Base-by-base conservation (phyloP, 495 filamentous ascomycete genomes). In the Neurospora sublineolata region DNA sequence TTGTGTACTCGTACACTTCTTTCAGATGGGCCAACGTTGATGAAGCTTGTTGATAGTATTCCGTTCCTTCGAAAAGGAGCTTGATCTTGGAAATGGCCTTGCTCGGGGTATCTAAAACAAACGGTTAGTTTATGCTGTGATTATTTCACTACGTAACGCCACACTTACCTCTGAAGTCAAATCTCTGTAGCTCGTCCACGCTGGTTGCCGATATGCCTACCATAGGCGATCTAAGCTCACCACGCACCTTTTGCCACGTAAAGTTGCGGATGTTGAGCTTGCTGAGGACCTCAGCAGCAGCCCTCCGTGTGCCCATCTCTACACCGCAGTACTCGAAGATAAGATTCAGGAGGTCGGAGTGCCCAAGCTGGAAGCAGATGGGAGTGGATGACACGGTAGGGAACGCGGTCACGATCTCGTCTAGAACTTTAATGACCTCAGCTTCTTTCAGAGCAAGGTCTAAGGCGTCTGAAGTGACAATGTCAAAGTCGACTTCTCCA, bases 401-500 rank as follows among this genome's bases (percentile, higher is more conserved):
- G 74, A 97, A 94, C 8, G 90, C 88, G 44, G 91, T 86, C 30
- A 96, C 86, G 60, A 97, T 90, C 76, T 99, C 95, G 77, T 98
- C 94, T 60, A 97, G 77, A 8, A 97, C 93, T 78, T 97, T 98
- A 71, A 99, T 89, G 4, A 93, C 91, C 78, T 99, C 95, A 1
- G 95, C 95, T 80, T 99, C 95, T 76, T 95, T 94, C 69, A 97
- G 78, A 0, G 94, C 89, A n/a, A 96, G 83, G 77, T 98, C 93
- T 33, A 92, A 78, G 3, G 89, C 89, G 73, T 94, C 89, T 69
- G 88, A 85, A 0, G 92, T 93, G 18, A 95, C 85, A 74, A 99
- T 93, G 82, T 99, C 96, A 79, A 97, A 98, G 77, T 98, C 95
- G 8, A 94, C 94, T 77, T 98, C 96, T 58, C 90, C 89, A 79